Evolutionary conservation across 257 asterid genomes (phyloP).

Genomic region (Misopates orontium): DNA sequence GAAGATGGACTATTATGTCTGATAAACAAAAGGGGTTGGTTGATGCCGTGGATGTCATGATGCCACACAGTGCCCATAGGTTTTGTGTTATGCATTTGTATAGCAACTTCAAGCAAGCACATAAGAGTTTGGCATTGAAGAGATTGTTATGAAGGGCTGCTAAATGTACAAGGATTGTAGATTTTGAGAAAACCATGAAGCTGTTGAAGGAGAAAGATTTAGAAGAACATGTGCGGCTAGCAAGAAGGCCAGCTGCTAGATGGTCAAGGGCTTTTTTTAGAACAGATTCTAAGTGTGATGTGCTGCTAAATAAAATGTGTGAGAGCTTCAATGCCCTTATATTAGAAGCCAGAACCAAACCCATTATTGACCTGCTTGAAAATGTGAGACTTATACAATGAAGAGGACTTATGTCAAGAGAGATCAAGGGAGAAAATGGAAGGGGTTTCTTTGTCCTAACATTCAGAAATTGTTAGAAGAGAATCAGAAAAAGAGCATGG

Average conservation of each 20-base stretch:
- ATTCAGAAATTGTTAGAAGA: background rate
- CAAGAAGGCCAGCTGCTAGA: background rate
- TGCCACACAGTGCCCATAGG: background rate
- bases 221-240: background rate
- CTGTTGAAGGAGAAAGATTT: background rate
- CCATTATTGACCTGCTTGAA: background rate
- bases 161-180: background rate
- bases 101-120: conserved; percentile 1
- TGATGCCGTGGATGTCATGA: background rate
- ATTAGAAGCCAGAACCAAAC: background rate
- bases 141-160: background rate
- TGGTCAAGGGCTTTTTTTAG: background rate
- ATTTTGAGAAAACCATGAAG: background rate
- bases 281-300: background rate
- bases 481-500: background rate
- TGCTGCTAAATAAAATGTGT: background rate
- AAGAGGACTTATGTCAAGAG: background rate
- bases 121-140: background rate
- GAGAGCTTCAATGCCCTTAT: background rate
- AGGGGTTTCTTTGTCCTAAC: background rate
- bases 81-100: conserved; percentile 15
- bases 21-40: conserved; percentile 17
- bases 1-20: background rate
- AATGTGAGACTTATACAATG: background rate
- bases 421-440: background rate